phyloP scores from a whole-genome alignment of 768 basidiomycete species.

The Kwoniella pini region DNA sequence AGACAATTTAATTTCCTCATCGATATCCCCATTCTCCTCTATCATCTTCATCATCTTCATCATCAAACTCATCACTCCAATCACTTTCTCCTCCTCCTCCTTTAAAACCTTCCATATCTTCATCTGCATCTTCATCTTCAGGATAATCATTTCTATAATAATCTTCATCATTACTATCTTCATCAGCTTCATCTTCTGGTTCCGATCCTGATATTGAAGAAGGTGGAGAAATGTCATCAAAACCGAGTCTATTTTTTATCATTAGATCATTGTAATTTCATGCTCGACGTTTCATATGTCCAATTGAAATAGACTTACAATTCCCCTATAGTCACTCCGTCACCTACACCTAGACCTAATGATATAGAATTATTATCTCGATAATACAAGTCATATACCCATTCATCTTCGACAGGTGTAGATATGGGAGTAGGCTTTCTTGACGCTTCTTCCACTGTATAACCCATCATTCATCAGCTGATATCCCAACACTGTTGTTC shows the following conservation, averaged over 20 bases:
- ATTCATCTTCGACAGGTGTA: conserved; percentile 27
- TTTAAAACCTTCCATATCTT: conserved; percentile 46
- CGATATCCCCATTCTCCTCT: conserved; percentile 29
- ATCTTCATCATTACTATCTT: conserved; percentile 50
- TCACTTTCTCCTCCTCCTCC: conserved; percentile 5
- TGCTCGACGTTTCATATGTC: background rate
- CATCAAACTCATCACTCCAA: conserved; percentile 23
- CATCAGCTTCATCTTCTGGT: conserved; percentile 51
- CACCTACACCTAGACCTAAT: conserved; percentile 37
- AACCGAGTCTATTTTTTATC: conserved; percentile 45
- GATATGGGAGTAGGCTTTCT: conserved; percentile 4
- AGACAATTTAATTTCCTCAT: no score
- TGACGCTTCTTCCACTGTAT: conserved; percentile 17
- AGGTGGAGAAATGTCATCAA: conserved; percentile 40
- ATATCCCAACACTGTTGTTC: no score
- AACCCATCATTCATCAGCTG: background rate
- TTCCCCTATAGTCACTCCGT: conserved; percentile 31
- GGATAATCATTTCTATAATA: conserved; percentile 52
- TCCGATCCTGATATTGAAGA: conserved; percentile 40
- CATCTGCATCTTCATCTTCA: conserved; percentile 50
- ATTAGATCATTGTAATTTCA: no score
- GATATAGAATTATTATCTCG: conserved; percentile 35
- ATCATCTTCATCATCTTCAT: conserved; percentile 20
- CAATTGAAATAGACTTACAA: conserved; percentile 8
- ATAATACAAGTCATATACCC: conserved; percentile 54